Evolutionary conservation across 768 basidiomycete species (phyloP), one percentile per base, ranked within the genome.

Genomic region (Hygrophoropsis aurantiaca): DNA sequence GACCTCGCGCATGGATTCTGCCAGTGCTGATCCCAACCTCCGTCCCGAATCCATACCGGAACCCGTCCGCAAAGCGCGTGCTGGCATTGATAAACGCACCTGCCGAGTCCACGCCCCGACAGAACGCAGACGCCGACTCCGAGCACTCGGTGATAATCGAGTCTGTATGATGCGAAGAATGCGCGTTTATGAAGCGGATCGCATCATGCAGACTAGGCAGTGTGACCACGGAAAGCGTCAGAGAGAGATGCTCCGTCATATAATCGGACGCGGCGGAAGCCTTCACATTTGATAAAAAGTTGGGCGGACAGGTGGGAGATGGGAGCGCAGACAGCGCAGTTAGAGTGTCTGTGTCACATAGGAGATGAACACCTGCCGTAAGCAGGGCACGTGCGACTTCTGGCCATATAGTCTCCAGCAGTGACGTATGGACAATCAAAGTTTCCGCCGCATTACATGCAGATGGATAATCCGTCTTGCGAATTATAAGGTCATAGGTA

Each of bases 21-120:
- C 95, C 94, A 0, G 97, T 99, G 64, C 88, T 90, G 59, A 99
- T 97, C 8, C 97, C 97, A 0, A 99, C 95, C 68, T 98, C 97
- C 4, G 97, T 94, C 2, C 97, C 97, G 55, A 97, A 94, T 0
- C 97, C 97, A 62, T 93, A 98, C 50, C 95, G 71, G 69, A 94
- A 97, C 11, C 97, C 95, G 65, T 99, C 97, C 0, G 94, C 87
- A 63, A 99, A 98, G 30, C 97, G 80, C 9, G 97, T 97, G 59
- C 88, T 92, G 6, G 94, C 94, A 58, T 99, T 98, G 49, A 95
- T 79, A 58, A 87, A 99, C 4, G 91, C 91, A 24, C 94, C 91
- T 1, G 95, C 89, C 0, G 88, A 89, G 64, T 95, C 94, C 19
- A 97, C 85, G 6, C 90, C 90, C 15, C 87, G 78, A 63, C 85